phyloP scores from a whole-genome alignment of 331 rosid species.

The Spiraea crenata region DNA sequence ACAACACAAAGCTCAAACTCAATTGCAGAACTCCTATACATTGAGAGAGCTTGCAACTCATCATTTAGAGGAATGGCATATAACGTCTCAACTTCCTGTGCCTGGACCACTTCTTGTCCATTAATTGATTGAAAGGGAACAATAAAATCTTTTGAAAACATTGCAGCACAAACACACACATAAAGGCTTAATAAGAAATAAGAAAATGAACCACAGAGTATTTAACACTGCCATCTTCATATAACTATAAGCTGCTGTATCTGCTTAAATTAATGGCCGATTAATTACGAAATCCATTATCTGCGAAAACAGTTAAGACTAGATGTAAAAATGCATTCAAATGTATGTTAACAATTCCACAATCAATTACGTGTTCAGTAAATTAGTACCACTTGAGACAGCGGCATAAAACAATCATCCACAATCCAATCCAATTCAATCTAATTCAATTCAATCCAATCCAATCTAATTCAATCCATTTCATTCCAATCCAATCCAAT shows the following conservation, averaged over 20 bases:
- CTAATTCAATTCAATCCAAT: no score
- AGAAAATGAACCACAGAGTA: slow-evolving; percentile 78
- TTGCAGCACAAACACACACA: slow-evolving; percentile 25
- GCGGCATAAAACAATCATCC: no score
- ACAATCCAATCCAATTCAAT: no score
- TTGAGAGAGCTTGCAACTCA: slow-evolving; percentile 90
- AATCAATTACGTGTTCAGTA: no score
- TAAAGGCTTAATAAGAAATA: background rate
- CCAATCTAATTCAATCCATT: no score
- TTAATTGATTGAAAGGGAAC: no score
- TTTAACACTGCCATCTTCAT: slow-evolving; percentile 81
- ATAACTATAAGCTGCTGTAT: slow-evolving; percentile 73
- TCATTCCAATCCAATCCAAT: no score
- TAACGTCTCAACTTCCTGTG: slow-evolving; percentile 82
- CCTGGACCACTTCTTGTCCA: slow-evolving; percentile 84
- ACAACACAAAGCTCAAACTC: no score
- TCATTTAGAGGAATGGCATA: slow-evolving; percentile 82
- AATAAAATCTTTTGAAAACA: background rate
- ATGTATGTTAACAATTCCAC: slow-evolving; percentile 6
- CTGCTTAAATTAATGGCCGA: slow-evolving; percentile 60
- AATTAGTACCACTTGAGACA: no score
- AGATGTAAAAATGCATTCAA: slow-evolving; percentile 20
- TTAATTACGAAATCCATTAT: slow-evolving; percentile 62
- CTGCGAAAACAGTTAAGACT: slow-evolving; percentile 43
- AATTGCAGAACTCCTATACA: no score